A percentile compares a stretch with the other conserved stretches of the same genome.
Conservation (phyloP, 495 filamentous ascomycete genomes). For the Tuber microsphaerosporum region DNA sequence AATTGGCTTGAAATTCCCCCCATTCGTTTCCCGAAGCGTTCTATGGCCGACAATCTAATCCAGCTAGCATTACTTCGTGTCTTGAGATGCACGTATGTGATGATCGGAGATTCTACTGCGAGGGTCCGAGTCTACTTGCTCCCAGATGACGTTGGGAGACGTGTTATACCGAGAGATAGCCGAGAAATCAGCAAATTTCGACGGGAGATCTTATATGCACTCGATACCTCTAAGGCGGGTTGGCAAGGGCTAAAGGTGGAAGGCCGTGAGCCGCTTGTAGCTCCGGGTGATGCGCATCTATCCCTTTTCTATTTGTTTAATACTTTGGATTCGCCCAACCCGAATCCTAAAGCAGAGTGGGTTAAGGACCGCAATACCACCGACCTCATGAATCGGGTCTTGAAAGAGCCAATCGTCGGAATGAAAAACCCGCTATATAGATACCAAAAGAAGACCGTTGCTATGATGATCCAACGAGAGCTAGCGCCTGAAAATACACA, state of each 20-base stretch:
- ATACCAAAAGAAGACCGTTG: constrained; percentile 76
- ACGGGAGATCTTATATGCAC: constrained; percentile 48
- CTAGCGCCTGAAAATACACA: constrained; percentile 55
- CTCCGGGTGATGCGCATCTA: constrained; percentile 43
- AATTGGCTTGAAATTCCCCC: constrained; percentile 33
- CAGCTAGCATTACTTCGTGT: constrained; percentile 19
- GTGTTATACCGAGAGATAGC: constrained; percentile 46
- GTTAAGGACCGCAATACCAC: constrained; percentile 53
- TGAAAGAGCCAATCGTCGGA: constrained; percentile 51
- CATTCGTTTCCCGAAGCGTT: constrained; percentile 4
- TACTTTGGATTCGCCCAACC: constrained; percentile 64
- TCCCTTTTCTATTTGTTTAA: constrained; percentile 80
- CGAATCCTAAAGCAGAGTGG: constrained; percentile 45
- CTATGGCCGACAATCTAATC: constrained; percentile 24
- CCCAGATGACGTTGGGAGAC: constrained; percentile 58
- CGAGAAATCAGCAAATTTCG: constrained; percentile 46
- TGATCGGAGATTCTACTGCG: constrained; percentile 17
- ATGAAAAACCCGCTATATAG: constrained; percentile 63
- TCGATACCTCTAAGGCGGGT: constrained; percentile 53
- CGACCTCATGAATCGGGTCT: constrained; percentile 57
- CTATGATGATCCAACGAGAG: constrained; percentile 80
- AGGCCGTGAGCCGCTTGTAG: background rate
- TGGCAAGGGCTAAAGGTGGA: constrained; percentile 50
- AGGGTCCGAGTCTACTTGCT: constrained; percentile 58
- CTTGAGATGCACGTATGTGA: constrained; percentile 36